Evolutionary conservation across 2,329 filamentous ascomycete genomes (phyloP), one percentile per base, ranked within the genome.

Genomic region (Beauveria asiatica): DNA sequence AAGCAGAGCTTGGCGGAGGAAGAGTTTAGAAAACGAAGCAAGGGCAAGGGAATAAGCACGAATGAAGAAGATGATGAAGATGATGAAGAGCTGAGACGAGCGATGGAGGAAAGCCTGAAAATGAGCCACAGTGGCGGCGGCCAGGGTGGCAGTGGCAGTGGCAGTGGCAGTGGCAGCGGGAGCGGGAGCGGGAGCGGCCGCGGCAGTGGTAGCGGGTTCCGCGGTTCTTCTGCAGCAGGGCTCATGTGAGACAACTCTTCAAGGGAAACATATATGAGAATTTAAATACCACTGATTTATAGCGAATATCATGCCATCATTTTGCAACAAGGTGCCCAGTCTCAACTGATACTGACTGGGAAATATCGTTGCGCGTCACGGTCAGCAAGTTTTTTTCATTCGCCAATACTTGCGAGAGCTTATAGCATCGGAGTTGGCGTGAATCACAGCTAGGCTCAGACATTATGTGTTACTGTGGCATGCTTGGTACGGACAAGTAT

Each of bases 1-100:
- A 88, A 85, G 75, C 87, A 92, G 75, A 91, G 87, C 70, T 69
- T 90, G 46, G 79, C 82, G 0, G 89, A 93, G 72, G 85, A 86
- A 64, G 78, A 85, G 69, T 78, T 71, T 53, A 72, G 75, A 11
- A 65, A 70, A 56, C 66, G 69, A 39, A 64, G 66, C 10, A 74
- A 75, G 63, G 73, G 69, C 1, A 74, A 75, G 63, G 73, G 68
- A 1, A 71, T 67, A 19, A 69, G 58, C 5, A 63, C 57, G 39
- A 46, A 60, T n/a, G 65, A 64, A 60, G 65, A 65, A 61, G 63
- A 66, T 23, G 61, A 50, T 2, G 66, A 73, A 21, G 75, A 80
- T 45, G 79, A 85, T 51, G 82, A 84, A 65, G 82, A 84, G n/a
- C 65, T 86, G 61, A 78, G 72, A 64, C 71, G 46, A 39, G 56